Evolutionary conservation across 441 rosid genomes (phyloP).

Genomic region (Pelargonium citronellum): DNA sequence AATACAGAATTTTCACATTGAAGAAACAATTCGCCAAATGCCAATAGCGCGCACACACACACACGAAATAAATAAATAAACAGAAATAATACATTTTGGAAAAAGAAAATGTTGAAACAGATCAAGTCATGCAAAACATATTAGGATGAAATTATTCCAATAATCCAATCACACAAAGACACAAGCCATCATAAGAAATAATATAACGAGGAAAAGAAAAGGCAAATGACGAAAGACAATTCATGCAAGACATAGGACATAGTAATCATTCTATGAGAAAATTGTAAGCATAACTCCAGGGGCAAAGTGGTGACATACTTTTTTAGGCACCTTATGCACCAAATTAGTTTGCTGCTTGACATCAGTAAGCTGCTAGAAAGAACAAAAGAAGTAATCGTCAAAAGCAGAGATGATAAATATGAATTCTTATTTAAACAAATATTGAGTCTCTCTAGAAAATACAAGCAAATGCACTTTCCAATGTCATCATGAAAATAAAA

Average conservation of each 20-base stretch:
- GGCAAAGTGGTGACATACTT: conserved; percentile 36
- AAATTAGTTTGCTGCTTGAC: conserved; percentile 58
- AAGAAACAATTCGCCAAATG: neutral
- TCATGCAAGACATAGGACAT: no score
- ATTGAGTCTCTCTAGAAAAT: neutral
- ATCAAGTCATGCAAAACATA: no score
- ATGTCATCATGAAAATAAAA: conserved; percentile 18
- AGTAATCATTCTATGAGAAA: neutral
- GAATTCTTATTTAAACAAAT: neutral
- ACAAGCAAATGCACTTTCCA: neutral
- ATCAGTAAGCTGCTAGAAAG: conserved; percentile 52
- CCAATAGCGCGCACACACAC: neutral
- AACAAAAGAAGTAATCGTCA: conserved; percentile 2
- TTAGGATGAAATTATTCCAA: no score
- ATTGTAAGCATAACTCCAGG: neutral
- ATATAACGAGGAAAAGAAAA: no score
- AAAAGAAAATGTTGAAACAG: neutral
- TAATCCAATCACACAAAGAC: no score
- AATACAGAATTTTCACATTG: neutral
- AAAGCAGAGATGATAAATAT: neutral
- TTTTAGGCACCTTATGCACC: conserved; percentile 71
- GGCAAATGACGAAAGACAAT: no score
- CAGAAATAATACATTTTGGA: neutral
- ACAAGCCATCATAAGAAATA: no score
- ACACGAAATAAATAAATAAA: no score